These are phyloP conservation scores for Lactifluus hygrophoroides DNA, from an alignment of 768 basidiomycete genomes.

Conservation along the genomic window DNA sequence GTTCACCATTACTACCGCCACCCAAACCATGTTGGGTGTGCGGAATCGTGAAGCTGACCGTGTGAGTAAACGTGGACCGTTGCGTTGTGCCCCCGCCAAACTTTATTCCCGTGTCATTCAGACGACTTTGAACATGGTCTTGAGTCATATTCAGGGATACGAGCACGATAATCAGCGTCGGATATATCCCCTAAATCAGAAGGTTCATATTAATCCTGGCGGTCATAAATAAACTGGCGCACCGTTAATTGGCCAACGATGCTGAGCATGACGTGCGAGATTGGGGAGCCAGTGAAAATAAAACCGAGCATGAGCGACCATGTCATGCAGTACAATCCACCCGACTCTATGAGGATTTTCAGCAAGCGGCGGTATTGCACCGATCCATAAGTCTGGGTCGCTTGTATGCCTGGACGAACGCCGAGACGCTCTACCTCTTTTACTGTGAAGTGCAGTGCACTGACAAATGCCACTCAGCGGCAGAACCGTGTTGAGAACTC, in stretches of 20 bases:
- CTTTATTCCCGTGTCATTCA: not conserved
- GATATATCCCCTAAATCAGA: conserved; percentile 14
- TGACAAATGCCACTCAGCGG: not conserved
- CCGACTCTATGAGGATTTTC: conserved; percentile 15
- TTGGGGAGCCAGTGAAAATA: not conserved
- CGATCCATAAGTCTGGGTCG: not conserved
- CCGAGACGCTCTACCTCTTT: not conserved
- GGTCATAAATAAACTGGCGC: no score
- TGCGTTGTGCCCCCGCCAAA: not conserved
- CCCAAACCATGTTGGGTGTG: not conserved
- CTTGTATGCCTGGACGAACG: not conserved
- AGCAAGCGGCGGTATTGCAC: conserved; percentile 4
- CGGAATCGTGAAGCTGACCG: not conserved
- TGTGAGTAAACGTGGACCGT: not conserved
- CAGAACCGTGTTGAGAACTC: no score
- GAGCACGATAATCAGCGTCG: conserved; percentile 22
- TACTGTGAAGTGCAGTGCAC: not conserved
- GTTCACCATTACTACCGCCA: not conserved
- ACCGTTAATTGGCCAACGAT: conserved; percentile 11
- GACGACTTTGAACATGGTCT: not conserved
- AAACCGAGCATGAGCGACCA: conserved; percentile 11
- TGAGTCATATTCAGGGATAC: conserved; percentile 22
- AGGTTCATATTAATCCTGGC: no score
- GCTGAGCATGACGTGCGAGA: not conserved
- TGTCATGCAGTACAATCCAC: conserved; percentile 16